Evolutionary conservation across 345 rosid species (phyloP), one percentile per base, ranked within the genome.

Genomic region (Citrus sp.): DNA sequence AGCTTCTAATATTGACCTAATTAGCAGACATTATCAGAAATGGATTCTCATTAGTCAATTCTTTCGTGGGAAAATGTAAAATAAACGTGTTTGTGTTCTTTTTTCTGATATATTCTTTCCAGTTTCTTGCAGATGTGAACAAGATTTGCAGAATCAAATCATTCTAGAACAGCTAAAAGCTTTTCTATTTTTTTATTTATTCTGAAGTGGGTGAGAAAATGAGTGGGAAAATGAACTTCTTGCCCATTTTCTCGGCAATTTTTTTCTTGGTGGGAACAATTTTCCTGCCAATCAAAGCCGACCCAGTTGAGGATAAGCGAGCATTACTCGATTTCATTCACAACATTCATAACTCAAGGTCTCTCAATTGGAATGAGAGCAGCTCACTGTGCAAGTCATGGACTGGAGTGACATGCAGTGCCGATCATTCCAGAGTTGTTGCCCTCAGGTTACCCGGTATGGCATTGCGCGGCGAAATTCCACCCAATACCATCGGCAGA

Each of bases 371-470:
- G 98, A 86, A 84, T 25, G 82, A 84, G 73, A 74, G 69, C 81
- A 84, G 81, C 60, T 72, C 91, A 9, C 81, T 94, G 3, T 96
- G 99, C 82, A 80, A 72, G n/a, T 74, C 81, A 49, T 96, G 98
- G 99, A 85, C 85, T 16, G 98, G 99, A 64, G 91, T 96, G 60
- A 84, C 85, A 13, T 94, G 99, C 83, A 88, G 83, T 76, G 37
- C 67, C 21, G 86, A 92, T 54, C 84, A 81, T 28, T 88, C 97
- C 35, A 83, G 85, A 56, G 92, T 96, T 8, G 75, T 86, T 6
- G 80, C 87, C 59, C 91, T 94, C 69, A 89, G 81, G 75, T 82
- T 96, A 85, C 94, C 91, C 2, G 88, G 86, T 14, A 84, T 79
- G 30, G 95, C 91, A 22, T 84, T 96, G 58, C 81, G 38, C 0